phyloP scores from a whole-genome alignment of 345 rosid species.

The Ceriops zippeliana region DNA sequence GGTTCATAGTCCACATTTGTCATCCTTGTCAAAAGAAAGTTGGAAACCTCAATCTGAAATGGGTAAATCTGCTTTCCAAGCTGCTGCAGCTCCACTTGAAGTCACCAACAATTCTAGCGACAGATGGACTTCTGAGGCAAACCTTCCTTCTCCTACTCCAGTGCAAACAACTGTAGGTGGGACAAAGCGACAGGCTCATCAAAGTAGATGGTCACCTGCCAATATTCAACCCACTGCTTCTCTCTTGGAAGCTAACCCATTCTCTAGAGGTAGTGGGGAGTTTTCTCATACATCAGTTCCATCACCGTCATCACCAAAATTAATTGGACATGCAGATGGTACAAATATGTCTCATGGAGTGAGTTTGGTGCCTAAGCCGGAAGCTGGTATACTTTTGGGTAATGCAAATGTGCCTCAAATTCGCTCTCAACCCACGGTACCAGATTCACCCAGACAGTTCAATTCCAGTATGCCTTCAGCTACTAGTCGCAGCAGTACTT shows the following conservation, averaged over 20 bases:
- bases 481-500: slow-evolving; percentile 19
- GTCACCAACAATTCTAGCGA: slow-evolving; percentile 49
- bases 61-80: slow-evolving; percentile 26
- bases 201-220: slow-evolving; percentile 71
- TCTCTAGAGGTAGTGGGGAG: slow-evolving; percentile 28
- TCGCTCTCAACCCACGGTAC: slow-evolving; percentile 28
- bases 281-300: slow-evolving; percentile 18
- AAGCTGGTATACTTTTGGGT: slow-evolving; percentile 29
- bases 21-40: slow-evolving; percentile 30
- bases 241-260: slow-evolving; percentile 23
- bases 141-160: slow-evolving; percentile 96
- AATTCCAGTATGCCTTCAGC: slow-evolving; percentile 28
- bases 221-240: slow-evolving; percentile 38
- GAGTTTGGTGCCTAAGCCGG: slow-evolving; percentile 37
- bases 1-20: slow-evolving; percentile 13
- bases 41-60: slow-evolving; percentile 36
- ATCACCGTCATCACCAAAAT: slow-evolving; percentile 23
- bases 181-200: slow-evolving; percentile 39
- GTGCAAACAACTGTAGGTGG: slow-evolving; percentile 43
- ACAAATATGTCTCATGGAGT: slow-evolving; percentile 29
- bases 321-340: slow-evolving; percentile 10
- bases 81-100: slow-evolving; percentile 46
- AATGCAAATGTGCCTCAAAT: slow-evolving; percentile 34
- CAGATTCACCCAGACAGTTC: slow-evolving; percentile 36
- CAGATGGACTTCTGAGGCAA: slow-evolving; percentile 57